Percentiles rank a stretch among this genome's conserved stretches.
phyloP scores from a whole-genome alignment of 1,284 basidiomycete species.

The Xanthoconium separans region DNA sequence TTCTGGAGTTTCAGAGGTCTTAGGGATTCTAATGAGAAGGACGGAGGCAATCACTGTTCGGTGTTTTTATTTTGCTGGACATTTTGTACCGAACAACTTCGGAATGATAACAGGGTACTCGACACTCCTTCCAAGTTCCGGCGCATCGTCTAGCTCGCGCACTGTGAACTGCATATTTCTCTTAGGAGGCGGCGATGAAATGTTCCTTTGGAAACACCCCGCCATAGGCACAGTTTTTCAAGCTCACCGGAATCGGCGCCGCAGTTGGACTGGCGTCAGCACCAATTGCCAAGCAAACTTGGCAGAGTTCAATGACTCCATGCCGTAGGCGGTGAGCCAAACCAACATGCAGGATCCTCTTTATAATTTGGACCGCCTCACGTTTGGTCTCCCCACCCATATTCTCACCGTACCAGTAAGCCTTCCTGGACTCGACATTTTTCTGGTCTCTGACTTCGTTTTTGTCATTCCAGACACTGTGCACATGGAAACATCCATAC shows the following conservation, averaged over 20 bases:
- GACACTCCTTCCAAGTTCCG: neutral
- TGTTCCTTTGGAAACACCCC: neutral
- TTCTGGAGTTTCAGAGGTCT: too few relatives aligned
- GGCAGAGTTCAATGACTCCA: neutral
- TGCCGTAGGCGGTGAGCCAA: constrained; percentile 14
- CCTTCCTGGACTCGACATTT: neutral
- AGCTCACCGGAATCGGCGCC: neutral
- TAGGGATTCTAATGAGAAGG: too few relatives aligned
- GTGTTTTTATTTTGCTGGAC: too few relatives aligned
- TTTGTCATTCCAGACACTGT: constrained; percentile 4
- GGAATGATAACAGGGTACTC: too few relatives aligned
- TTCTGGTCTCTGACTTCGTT: neutral
- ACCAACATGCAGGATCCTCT: neutral
- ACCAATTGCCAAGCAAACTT: constrained; percentile 1
- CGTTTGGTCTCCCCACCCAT: neutral
- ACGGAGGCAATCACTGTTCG: too few relatives aligned
- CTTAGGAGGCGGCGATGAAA: neutral
- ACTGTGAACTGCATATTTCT: neutral
- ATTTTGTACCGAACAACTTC: too few relatives aligned
- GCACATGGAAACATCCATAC: neutral
- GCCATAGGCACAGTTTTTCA: too few relatives aligned
- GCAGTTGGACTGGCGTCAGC: neutral
- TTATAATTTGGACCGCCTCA: constrained; percentile 13
- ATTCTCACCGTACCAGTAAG: constrained; percentile 12
- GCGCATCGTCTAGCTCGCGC: too few relatives aligned